Conservation (phyloP, 345 rosid species). For the Anastatica hierochuntica region DNA sequence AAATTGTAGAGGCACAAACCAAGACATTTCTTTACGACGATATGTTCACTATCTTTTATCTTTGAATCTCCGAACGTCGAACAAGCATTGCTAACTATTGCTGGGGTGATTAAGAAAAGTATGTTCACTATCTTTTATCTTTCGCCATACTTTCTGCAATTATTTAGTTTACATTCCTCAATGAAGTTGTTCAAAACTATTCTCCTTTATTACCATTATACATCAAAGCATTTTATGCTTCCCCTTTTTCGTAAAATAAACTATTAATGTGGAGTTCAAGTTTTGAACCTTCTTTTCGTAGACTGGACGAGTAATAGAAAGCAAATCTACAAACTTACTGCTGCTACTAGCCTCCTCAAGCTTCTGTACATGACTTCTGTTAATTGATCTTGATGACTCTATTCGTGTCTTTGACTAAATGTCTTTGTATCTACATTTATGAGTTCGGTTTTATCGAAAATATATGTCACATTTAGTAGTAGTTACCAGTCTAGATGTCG, state of each 20-base stretch:
- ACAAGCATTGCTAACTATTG: slow-evolving; percentile 77
- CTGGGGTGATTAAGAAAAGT: slow-evolving; percentile 67
- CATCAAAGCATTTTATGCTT: neutral
- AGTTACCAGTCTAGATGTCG: no score
- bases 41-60: slow-evolving; percentile 2
- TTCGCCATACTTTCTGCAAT: neutral
- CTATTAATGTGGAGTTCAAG: no score
- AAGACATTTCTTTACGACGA: no score
- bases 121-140: slow-evolving; percentile 5
- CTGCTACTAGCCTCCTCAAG: no score
- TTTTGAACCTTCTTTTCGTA: no score
- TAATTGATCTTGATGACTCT: no score
- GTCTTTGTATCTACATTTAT: no score
- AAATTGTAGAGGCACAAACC: no score
- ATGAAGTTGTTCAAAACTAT: neutral
- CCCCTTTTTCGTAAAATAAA: neutral
- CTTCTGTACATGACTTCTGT: no score
- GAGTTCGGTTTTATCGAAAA: neutral
- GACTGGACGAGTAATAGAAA: no score
- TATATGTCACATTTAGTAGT: neutral
- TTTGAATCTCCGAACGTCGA: slow-evolving; percentile 58
- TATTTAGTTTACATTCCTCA: neutral
- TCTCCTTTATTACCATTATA: neutral
- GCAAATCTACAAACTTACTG: no score
- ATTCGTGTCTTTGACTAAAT: no score